Evolutionary conservation across 805 yeast genomes (phyloP).

Genomic region (Ogataea nitratoaversa): DNA sequence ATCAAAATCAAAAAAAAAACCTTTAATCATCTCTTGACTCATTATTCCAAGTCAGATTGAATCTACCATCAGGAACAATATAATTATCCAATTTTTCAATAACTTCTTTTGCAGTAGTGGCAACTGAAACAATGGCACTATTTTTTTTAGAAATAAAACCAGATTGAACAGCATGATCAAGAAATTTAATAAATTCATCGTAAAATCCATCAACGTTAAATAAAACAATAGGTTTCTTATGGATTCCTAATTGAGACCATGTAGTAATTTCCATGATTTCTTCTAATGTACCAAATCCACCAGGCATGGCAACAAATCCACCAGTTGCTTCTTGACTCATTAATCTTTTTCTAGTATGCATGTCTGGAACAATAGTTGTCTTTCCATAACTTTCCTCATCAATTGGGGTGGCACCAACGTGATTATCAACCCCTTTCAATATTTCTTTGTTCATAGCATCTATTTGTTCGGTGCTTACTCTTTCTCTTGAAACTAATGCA

Average conservation of each 20-base stretch:
- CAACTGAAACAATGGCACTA: constrained; percentile 64
- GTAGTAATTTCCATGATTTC: constrained; percentile 86
- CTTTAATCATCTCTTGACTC: not conserved
- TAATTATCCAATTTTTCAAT: constrained; percentile 55
- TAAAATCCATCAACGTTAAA: constrained; percentile 78
- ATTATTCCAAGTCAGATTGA: constrained; percentile 62
- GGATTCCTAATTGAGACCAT: constrained; percentile 87
- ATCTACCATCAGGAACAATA: constrained; percentile 67
- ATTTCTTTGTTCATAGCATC: constrained; percentile 44
- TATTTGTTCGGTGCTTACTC: constrained; percentile 34
- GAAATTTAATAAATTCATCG: constrained; percentile 60
- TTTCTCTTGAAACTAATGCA: constrained; percentile 71
- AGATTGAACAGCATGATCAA: constrained; percentile 50
- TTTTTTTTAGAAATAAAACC: constrained; percentile 69
- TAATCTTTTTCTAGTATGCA: constrained; percentile 82
- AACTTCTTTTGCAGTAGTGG: constrained; percentile 67
- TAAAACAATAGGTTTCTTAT: constrained; percentile 71
- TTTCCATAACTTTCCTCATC: constrained; percentile 59
- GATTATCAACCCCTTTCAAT: constrained; percentile 50
- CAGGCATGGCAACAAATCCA: constrained; percentile 78
- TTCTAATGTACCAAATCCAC: constrained; percentile 87
- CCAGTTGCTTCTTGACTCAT: constrained; percentile 87
- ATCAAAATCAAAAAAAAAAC: too few species aligned
- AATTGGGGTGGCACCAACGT: constrained; percentile 60
- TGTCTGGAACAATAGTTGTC: constrained; percentile 79